These are phyloP conservation scores for Bathelium albidoporum DNA, from an alignment of 495 filamentous ascomycete species.

Conservation along the genomic window DNA sequence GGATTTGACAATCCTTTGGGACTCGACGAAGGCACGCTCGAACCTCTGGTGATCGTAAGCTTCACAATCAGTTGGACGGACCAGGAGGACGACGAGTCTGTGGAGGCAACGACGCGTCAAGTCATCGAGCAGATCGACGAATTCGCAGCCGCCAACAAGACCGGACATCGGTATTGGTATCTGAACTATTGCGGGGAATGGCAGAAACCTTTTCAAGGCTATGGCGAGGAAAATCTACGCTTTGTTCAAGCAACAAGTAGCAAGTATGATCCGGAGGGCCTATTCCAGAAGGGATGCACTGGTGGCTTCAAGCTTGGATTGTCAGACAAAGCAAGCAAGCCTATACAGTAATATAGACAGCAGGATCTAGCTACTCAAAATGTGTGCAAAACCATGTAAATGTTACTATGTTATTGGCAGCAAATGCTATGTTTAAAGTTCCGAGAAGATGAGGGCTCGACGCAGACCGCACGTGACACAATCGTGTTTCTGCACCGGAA, in stretches of 20 bases:
- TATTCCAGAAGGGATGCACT: constrained; percentile 35
- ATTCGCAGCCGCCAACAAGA: constrained; percentile 18
- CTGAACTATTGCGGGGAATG: constrained; percentile 34
- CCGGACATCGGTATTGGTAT: constrained; percentile 27
- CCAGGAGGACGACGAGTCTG: constrained; percentile 23
- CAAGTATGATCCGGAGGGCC: constrained; percentile 41
- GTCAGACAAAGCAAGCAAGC: not conserved
- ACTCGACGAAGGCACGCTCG: constrained; percentile 16
- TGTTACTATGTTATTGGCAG: too few relatives aligned
- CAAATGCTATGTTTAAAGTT: not conserved
- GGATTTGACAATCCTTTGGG: constrained; percentile 25
- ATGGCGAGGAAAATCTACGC: constrained; percentile 35
- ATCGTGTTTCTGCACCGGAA: not conserved
- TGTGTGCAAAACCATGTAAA: too few relatives aligned
- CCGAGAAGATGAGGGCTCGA: too few relatives aligned
- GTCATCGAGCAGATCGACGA: constrained; percentile 26
- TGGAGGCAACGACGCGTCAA: constrained; percentile 20
- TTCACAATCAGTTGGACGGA: constrained; percentile 29
- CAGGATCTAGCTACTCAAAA: not conserved
- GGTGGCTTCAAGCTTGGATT: not conserved
- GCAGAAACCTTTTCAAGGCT: constrained; percentile 41
- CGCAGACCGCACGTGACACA: not conserved
- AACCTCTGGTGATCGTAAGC: constrained; percentile 27
- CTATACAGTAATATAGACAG: not conserved
- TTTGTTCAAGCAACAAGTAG: constrained; percentile 29